Conservation (phyloP, 345 rosid species). For the Acer saccharum region DNA sequence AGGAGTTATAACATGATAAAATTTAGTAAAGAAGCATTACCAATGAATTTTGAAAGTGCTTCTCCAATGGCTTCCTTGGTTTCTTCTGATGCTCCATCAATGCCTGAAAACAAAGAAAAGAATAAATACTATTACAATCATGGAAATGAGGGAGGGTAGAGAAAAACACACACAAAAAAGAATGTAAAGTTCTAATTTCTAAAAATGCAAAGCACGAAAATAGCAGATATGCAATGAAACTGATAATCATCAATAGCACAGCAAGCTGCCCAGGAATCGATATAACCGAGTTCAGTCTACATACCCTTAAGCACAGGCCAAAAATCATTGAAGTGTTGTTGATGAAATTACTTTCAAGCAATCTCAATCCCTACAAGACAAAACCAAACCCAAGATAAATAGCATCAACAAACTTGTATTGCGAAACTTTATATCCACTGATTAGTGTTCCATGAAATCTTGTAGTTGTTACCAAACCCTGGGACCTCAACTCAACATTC, state of each 20-base stretch:
- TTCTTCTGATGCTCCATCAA: slow-evolving; percentile 90
- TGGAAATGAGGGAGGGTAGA: not conserved
- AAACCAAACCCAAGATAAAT: slow-evolving; percentile 14
- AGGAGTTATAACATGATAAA: no score
- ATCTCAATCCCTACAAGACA: slow-evolving; percentile 76
- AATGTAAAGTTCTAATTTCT: not conserved
- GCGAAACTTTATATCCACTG: no score
- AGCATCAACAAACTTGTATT: no score
- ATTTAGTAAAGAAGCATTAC: slow-evolving; percentile 37
- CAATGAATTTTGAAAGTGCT: slow-evolving; percentile 86
- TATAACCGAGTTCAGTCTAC: slow-evolving; percentile 25
- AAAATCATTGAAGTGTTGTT: slow-evolving; percentile 95
- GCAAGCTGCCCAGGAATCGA: slow-evolving; percentile 16
- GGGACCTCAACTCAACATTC: no score
- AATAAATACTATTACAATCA: slow-evolving; percentile 5
- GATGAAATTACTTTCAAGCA: slow-evolving; percentile 90
- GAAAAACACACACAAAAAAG: not conserved
- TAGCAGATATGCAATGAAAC: not conserved
- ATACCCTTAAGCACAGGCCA: slow-evolving; percentile 82
- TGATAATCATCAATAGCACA: slow-evolving; percentile 10
- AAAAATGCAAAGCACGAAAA: not conserved
- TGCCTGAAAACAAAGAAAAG: slow-evolving; percentile 47
- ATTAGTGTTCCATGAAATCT: no score
- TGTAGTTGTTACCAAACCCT: no score
- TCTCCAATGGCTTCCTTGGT: slow-evolving; percentile 77